Evolutionary conservation across 495 filamentous ascomycete genomes (phyloP).

Genomic region (Lasiosphaeria miniovina): DNA sequence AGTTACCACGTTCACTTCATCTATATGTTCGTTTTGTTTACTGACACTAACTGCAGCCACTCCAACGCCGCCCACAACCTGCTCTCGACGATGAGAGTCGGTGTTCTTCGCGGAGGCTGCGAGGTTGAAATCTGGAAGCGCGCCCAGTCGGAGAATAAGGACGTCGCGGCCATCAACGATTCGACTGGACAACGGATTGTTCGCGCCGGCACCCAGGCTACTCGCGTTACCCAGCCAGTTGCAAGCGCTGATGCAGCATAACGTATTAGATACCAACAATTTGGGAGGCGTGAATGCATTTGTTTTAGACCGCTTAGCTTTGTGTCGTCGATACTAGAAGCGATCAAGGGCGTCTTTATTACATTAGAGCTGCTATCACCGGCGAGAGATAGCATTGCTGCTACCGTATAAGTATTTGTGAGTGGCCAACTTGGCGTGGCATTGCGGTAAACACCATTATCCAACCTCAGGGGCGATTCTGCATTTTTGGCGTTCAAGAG

Average conservation of each 20-base stretch:
- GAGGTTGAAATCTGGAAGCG: slow-evolving; percentile 99
- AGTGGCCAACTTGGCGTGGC: no score
- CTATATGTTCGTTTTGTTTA: no score
- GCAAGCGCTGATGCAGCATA: slow-evolving; percentile 73
- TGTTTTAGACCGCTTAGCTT: slow-evolving; percentile 3
- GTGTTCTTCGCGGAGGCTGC: slow-evolving; percentile 92
- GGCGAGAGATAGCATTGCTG: background rate
- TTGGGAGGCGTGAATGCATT: background rate
- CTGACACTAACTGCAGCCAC: slow-evolving; percentile 45
- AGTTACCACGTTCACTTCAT: background rate
- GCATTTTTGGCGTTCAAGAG: no score
- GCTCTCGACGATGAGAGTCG: slow-evolving; percentile 92
- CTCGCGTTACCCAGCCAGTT: slow-evolving; percentile 72
- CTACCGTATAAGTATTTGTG: no score
- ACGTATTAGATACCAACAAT: slow-evolving; percentile 2
- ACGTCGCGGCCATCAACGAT: slow-evolving; percentile 75
- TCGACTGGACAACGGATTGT: slow-evolving; percentile 77
- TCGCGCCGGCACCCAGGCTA: slow-evolving; percentile 86
- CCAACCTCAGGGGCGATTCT: no score
- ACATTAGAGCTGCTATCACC: background rate
- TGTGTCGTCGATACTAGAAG: no score
- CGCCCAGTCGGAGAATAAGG: slow-evolving; percentile 85
- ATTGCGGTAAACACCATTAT: no score
- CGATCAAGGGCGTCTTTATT: no score
- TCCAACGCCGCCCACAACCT: slow-evolving; percentile 98